A percentile compares a stretch with the other conserved stretches of the same genome.
phyloP scores from a whole-genome alignment of 129 eudicot species.

The Lactuca saligna region DNA sequence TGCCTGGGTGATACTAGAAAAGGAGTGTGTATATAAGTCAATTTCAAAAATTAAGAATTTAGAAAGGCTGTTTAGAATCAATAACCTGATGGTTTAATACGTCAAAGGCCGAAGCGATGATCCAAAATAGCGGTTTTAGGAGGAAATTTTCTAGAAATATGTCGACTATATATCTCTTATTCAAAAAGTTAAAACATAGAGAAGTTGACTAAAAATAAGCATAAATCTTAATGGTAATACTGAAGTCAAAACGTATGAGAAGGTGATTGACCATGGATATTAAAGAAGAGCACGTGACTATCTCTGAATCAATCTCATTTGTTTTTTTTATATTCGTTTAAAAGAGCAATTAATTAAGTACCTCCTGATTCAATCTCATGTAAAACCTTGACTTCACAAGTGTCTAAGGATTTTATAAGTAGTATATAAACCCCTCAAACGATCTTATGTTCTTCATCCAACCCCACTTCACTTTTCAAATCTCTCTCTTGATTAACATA shows the following conservation, averaged over 20 bases:
- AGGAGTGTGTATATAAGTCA: too few relatives aligned
- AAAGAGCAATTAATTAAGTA: constrained; percentile 23
- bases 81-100: background rate
- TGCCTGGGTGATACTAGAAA: background rate
- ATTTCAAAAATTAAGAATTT: background rate
- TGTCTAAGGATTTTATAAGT: constrained; percentile 17
- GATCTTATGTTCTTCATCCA: constrained; percentile 20
- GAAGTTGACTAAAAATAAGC: background rate
- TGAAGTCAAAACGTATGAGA: constrained; percentile 28
- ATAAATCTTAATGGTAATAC: constrained; percentile 4
- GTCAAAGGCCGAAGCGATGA: background rate
- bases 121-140: background rate
- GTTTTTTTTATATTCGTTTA: constrained; percentile 7
- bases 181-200: background rate
- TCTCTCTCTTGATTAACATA: background rate
- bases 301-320: constrained; percentile 26
- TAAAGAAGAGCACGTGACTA: constrained; percentile 35
- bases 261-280: constrained; percentile 11
- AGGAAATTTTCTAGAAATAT: background rate
- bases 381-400: constrained; percentile 1
- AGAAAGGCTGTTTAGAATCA: background rate
- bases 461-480: background rate
- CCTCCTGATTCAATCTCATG: constrained; percentile 21
- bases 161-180: background rate
- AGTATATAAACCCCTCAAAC: constrained; percentile 22